phyloP scores from a whole-genome alignment of 352 stramenopile species.

The Aphanomyces euteiches region DNA sequence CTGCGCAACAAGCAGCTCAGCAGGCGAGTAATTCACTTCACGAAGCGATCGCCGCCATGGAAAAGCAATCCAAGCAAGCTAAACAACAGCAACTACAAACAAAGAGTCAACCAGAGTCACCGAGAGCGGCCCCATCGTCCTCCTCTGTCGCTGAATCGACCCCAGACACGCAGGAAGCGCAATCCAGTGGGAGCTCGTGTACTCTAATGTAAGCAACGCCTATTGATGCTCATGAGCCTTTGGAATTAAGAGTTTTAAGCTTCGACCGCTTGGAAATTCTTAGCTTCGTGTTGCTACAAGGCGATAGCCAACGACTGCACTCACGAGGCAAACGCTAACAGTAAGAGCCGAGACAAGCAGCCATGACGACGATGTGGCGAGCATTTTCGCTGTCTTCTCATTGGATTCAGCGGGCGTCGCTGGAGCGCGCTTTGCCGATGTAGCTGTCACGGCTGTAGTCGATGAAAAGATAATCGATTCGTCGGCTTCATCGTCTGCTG shows the following conservation, averaged over 20 bases:
- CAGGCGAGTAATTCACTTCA: constrained; percentile 29
- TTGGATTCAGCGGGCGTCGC: background rate
- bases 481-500: too few species aligned
- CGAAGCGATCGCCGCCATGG: constrained; percentile 33
- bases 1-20: constrained; percentile 43
- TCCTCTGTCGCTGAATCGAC: background rate
- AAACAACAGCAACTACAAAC: constrained; percentile 1
- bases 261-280: background rate
- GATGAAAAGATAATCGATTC: too few species aligned
- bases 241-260: too few species aligned
- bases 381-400: background rate
- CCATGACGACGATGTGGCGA: background rate
- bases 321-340: background rate
- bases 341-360: constrained; percentile 5
- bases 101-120: background rate
- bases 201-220: constrained; percentile 1
- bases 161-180: background rate
- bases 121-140: background rate
- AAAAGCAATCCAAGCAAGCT: constrained; percentile 27
- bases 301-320: background rate
- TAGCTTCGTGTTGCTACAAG: background rate
- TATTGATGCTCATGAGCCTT: too few species aligned
- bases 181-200: background rate
- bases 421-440: too few species aligned
- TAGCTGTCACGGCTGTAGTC: too few species aligned